Base-by-base conservation (phyloP, 2,329 filamentous ascomycete genomes). In the Drechslerella stenobrocha region DNA sequence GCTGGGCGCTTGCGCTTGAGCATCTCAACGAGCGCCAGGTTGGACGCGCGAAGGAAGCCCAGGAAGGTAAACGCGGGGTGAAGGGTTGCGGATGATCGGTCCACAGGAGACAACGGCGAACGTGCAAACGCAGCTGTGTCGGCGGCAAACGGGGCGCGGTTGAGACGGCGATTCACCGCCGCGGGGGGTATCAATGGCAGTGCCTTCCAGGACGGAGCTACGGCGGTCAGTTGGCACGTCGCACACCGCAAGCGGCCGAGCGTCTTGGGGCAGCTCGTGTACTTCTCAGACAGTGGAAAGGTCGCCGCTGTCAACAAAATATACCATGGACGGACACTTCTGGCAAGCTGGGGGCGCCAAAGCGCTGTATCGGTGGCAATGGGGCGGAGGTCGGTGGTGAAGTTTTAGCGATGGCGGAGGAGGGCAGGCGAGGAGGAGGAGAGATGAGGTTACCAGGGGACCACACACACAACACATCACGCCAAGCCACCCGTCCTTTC, bases 1-100 rank as follows among this genome's bases (percentile, higher is more conserved):
- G 63, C 55, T n/a, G 63, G 63, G 45, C 63, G 63, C 55, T 67
- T 67, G 37, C 63, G 55, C 59, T 67, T 67, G 51, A 67, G 55
- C 63, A 67, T 67, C 45, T 15, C 51, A 30, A 42, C 15, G 50
- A 67, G 34, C 13, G 50, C 44, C 28, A 51, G 28, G 63, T 60
- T 67, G 45, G 53, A 67, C 34, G 35, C 6, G 37, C 63, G 63
- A 44, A 60, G 18, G 23, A 67, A 55, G 22, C 23, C 32, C 40
- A 52, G 40, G 55, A 67, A 56, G 50, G 55, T 50, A 4, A 11
- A 5, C 11, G 28, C 28, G 5, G 5, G 5, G 28, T 30, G 28
- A 11, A 30, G 5, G 5, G 28, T 30, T n/a, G n/a, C n/a, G n/a
- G n/a, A n/a, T n/a, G n/a, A n/a, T n/a, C n/a, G n/a, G n/a, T n/a